phyloP scores from a whole-genome alignment of 2,329 filamentous ascomycete genomes.

The Nemania bipapillata region DNA sequence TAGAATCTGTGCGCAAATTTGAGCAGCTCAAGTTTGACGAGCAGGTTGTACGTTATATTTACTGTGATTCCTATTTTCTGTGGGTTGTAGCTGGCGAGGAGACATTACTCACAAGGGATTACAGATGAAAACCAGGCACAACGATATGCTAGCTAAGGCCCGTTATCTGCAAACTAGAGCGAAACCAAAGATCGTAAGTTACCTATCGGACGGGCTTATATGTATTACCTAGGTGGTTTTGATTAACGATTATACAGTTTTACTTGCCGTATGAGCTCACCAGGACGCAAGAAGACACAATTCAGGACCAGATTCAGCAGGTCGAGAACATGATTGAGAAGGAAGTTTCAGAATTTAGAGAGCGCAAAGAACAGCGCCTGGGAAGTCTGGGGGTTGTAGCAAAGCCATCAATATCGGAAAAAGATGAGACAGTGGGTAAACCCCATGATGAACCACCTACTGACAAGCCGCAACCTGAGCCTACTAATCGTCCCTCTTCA shows the following conservation, averaged over 20 bases:
- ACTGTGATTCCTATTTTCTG: not conserved
- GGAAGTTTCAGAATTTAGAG: slow-evolving; percentile 73
- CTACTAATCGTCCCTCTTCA: slow-evolving; percentile 53
- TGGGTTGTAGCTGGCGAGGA: not conserved
- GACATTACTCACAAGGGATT: slow-evolving; percentile 43
- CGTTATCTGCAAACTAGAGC: slow-evolving; percentile 77
- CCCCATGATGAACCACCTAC: slow-evolving; percentile 56
- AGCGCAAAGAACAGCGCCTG: slow-evolving; percentile 57
- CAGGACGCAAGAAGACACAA: slow-evolving; percentile 73
- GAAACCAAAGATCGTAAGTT: slow-evolving; percentile 77
- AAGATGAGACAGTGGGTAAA: slow-evolving; percentile 59
- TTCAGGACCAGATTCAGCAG: slow-evolving; percentile 75
- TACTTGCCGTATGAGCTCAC: slow-evolving; percentile 86
- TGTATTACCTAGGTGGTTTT: not conserved
- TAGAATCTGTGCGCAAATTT: slow-evolving; percentile 68
- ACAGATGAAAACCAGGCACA: slow-evolving; percentile 80
- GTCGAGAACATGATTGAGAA: slow-evolving; percentile 70
- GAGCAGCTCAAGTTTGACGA: slow-evolving; percentile 82
- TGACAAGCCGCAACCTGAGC: slow-evolving; percentile 50
- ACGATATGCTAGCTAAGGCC: slow-evolving; percentile 76
- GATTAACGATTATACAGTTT: slow-evolving; percentile 65
- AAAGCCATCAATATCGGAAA: slow-evolving; percentile 48
- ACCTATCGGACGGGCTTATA: not conserved
- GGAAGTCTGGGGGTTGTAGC: slow-evolving; percentile 52
- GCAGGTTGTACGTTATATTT: slow-evolving; percentile 70